phyloP scores from a whole-genome alignment of 768 basidiomycete species.

The Cantharellus cinnabarinus region DNA sequence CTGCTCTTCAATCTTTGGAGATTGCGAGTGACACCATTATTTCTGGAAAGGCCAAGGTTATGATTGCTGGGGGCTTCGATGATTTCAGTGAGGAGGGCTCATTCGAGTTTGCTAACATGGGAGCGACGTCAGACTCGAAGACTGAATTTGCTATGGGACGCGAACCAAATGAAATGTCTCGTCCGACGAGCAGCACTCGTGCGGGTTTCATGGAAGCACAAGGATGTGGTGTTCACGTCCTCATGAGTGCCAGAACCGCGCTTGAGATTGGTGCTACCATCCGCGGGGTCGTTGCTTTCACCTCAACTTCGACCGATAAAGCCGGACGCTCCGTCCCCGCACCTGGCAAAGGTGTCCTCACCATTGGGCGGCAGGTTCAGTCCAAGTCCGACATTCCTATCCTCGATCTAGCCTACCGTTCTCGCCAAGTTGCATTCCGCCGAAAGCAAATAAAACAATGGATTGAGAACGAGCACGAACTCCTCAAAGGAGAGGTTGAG shows the following conservation, averaged over 20 bases:
- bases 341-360: conserved; percentile 82
- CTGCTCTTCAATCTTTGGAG: conserved; percentile 91
- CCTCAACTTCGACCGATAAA: conserved; percentile 95
- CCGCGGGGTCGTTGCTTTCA: conserved; percentile 84
- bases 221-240: conserved; percentile 88
- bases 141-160: conserved; percentile 98
- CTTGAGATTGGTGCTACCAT: conserved; percentile 86
- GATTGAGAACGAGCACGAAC: conserved; percentile 72
- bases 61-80: conserved; percentile 98
- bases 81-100: conserved; percentile 97
- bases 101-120: conserved; percentile 99
- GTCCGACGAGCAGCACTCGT: conserved; percentile 89
- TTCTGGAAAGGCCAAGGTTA: conserved; percentile 93
- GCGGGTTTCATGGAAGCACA: conserved; percentile 96
- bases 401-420: conserved; percentile 71
- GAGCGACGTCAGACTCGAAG: conserved; percentile 92
- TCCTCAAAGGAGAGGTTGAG: conserved; percentile 63
- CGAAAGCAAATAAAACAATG: conserved; percentile 88
- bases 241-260: conserved; percentile 94
- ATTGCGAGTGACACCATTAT: conserved; percentile 93
- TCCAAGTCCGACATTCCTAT: conserved; percentile 60
- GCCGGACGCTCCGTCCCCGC: conserved; percentile 96
- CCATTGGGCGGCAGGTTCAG: conserved; percentile 68
- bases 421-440: conserved; percentile 88
- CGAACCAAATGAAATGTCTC: conserved; percentile 97